phyloP scores from a whole-genome alignment of 1,139 yeast genomes.

The Lodderomyces beijingensis region DNA sequence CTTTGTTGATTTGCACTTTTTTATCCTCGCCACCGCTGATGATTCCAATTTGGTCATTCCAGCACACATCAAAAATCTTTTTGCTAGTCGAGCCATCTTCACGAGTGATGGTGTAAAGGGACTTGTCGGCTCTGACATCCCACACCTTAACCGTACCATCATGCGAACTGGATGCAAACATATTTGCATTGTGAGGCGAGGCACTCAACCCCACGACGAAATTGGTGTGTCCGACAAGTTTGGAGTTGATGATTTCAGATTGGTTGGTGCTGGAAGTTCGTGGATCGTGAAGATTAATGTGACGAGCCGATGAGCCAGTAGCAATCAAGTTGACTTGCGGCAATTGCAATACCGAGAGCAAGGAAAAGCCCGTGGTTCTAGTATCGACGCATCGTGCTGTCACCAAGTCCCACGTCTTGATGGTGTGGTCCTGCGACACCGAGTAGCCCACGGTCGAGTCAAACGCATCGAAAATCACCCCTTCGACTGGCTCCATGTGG shows the following conservation, averaged over 20 bases:
- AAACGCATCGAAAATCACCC: constrained; percentile 63
- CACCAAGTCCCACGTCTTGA: constrained; percentile 93
- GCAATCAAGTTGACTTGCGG: constrained; percentile 68
- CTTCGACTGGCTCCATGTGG: constrained; percentile 85
- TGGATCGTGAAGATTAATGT: constrained; percentile 90
- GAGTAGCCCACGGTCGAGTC: constrained; percentile 87
- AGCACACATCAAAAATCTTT: constrained; percentile 82
- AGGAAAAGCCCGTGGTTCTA: constrained; percentile 81
- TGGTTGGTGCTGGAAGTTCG: constrained; percentile 35
- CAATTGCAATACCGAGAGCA: constrained; percentile 69
- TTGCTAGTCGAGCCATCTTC: constrained; percentile 43
- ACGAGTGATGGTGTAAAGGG: constrained; percentile 83
- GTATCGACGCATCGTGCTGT: constrained; percentile 83
- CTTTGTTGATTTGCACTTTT: constrained; percentile 79
- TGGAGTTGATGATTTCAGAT: constrained; percentile 42
- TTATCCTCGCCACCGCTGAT: constrained; percentile 94
- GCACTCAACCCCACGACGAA: constrained; percentile 79
- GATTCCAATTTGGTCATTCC: constrained; percentile 79
- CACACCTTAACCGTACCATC: constrained; percentile 94
- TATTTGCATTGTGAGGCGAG: constrained; percentile 69
- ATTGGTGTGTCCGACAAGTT: constrained; percentile 85
- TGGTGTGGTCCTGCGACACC: constrained; percentile 91
- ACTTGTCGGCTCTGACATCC: constrained; percentile 87
- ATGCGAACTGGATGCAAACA: constrained; percentile 87
- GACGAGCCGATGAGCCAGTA: constrained; percentile 94